A percentile compares a stretch with the other conserved stretches of the same genome.
phyloP scores from a whole-genome alignment of 2,329 filamentous ascomycete genomes.

The Arthrinium puccinioides region DNA sequence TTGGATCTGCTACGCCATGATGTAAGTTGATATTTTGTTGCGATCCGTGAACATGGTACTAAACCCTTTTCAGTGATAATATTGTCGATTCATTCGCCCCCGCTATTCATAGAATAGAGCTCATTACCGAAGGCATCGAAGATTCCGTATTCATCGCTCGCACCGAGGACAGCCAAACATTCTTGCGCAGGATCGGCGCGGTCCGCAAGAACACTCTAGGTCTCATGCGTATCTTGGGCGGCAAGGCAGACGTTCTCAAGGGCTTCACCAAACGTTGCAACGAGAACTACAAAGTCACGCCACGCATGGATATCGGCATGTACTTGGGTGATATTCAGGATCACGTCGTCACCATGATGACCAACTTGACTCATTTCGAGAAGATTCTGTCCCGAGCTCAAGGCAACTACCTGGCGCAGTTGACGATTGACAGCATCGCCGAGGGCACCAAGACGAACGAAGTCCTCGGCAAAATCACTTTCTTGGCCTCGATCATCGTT shows the following conservation, averaged over 20 bases:
- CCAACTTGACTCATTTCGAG: constrained; percentile 89
- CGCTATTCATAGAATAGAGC: constrained; percentile 78
- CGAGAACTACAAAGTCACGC: constrained; percentile 91
- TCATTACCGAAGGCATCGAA: constrained; percentile 86
- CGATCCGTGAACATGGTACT: no score
- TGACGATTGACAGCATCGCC: constrained; percentile 84
- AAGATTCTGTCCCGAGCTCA: constrained; percentile 94
- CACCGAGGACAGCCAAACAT: constrained; percentile 79
- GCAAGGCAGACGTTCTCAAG: constrained; percentile 96
- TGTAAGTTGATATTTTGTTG: constrained; percentile 61
- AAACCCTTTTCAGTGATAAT: constrained; percentile 59
- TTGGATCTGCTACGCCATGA: constrained; percentile 98
- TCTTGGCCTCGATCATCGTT: constrained; percentile 91
- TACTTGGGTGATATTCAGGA: constrained; percentile 98
- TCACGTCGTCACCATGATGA: constrained; percentile 99
- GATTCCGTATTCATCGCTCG: constrained; percentile 92
- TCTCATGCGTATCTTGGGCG: constrained; percentile 83
- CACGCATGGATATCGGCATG: constrained; percentile 90
- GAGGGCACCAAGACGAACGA: constrained; percentile 85
- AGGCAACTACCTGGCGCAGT: constrained; percentile 91
- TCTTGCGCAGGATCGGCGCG: constrained; percentile 81
- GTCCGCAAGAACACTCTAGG: constrained; percentile 93
- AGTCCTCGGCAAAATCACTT: constrained; percentile 88
- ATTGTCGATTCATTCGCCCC: constrained; percentile 96
- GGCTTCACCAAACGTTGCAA: constrained; percentile 99